Percentiles rank a stretch among this genome's conserved stretches.
Conservation (phyloP, 2,329 filamentous ascomycete genomes). For the Aspergillus spinulosporus region DNA sequence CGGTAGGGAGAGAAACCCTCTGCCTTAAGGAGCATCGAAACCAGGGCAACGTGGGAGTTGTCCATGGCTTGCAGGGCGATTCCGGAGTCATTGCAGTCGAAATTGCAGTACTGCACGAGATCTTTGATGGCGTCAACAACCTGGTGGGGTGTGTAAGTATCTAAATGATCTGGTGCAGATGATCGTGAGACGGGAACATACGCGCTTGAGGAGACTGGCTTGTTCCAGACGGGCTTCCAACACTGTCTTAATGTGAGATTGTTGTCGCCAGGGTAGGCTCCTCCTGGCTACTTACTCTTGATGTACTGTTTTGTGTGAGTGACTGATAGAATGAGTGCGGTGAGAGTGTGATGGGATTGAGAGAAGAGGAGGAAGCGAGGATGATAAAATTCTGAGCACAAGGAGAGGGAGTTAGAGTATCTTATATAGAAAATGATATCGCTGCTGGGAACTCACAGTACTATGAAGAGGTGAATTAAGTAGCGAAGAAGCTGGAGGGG, state of each 20-base stretch:
- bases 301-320: slow-evolving; percentile 4
- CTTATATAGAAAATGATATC: neutral
- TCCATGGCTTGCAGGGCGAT: slow-evolving; percentile 99
- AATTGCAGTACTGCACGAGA: slow-evolving; percentile 99
- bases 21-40: slow-evolving; percentile 97
- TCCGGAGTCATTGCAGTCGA: slow-evolving; percentile 99
- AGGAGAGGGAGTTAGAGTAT: neutral
- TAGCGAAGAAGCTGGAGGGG: slow-evolving; percentile 7
- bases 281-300: slow-evolving; percentile 13
- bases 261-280: neutral
- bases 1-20: slow-evolving; percentile 93
- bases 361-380: neutral
- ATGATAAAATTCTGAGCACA: neutral
- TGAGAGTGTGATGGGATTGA: neutral
- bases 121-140: slow-evolving; percentile 99
- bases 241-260: slow-evolving; percentile 54
- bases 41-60: slow-evolving; percentile 98
- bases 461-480: slow-evolving; percentile 2
- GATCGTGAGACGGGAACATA: slow-evolving; percentile 42
- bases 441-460: slow-evolving; percentile 5
- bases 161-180: neutral
- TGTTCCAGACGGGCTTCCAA: slow-evolving; percentile 97
- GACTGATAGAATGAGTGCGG: slow-evolving; percentile 7
- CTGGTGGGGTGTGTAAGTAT: slow-evolving; percentile 48
- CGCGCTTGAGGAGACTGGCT: slow-evolving; percentile 93